Percentiles rank a stretch among this genome's conserved stretches.
Conservation (phyloP, 202 grass and related monocot species). For the Tripidium arundinaceum region DNA sequence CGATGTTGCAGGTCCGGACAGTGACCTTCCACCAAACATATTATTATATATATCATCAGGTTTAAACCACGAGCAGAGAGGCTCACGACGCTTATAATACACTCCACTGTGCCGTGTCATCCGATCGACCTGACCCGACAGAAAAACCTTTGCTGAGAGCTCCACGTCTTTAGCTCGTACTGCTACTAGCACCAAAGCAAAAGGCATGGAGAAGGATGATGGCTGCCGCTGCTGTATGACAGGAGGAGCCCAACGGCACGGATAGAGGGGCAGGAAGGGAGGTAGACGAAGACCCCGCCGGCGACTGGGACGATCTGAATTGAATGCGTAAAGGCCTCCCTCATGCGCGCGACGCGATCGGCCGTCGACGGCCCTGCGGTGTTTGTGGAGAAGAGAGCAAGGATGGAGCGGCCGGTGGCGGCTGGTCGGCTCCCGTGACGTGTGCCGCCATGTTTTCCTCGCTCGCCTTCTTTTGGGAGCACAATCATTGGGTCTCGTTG, state of each 20-base stretch:
- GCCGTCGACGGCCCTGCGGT: background rate
- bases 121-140: background rate
- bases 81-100: background rate
- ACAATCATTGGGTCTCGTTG: slow-evolving; percentile 24
- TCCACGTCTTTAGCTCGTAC: background rate
- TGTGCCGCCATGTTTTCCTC: slow-evolving; percentile 15
- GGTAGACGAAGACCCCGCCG: background rate
- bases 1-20: background rate
- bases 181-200: background rate
- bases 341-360: no score
- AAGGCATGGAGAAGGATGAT: background rate
- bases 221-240: background rate
- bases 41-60: background rate
- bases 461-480: background rate
- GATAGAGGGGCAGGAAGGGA: no score
- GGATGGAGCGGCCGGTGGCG: background rate
- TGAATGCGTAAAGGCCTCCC: background rate
- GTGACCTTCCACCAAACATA: background rate
- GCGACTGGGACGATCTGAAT: background rate
- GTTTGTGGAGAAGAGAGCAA: background rate
- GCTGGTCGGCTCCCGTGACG: background rate
- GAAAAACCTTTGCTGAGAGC: background rate
- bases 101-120: background rate
- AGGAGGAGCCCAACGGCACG: background rate
- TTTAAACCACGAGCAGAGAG: background rate